Conservation (phyloP, 805 yeast genomes). For the Ogataea pignaliae region DNA sequence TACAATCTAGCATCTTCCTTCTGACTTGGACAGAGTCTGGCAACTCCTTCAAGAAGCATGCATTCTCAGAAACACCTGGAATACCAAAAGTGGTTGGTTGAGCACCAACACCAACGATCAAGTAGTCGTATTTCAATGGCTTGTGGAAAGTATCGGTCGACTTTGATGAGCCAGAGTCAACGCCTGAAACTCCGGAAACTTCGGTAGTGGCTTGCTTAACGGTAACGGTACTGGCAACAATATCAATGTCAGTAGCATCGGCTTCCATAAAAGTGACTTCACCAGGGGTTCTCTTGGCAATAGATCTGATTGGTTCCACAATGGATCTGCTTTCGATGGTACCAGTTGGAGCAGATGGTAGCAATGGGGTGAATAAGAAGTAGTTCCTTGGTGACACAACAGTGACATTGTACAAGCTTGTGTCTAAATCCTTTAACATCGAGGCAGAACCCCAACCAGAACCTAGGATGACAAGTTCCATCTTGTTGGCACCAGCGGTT, state of each 20-base stretch:
- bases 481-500: constrained; percentile 43
- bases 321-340: constrained; percentile 49
- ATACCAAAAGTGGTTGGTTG: constrained; percentile 54
- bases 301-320: constrained; percentile 49
- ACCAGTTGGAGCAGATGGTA: constrained; percentile 54
- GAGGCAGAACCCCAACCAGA: constrained; percentile 58
- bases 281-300: constrained; percentile 45
- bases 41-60: constrained; percentile 48
- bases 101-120: constrained; percentile 55
- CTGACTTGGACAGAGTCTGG: constrained; percentile 46
- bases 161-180: constrained; percentile 38
- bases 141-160: constrained; percentile 36
- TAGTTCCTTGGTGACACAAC: constrained; percentile 53
- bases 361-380: constrained; percentile 51
- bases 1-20: constrained; percentile 44
- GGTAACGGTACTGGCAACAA: constrained; percentile 38
- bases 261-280: constrained; percentile 53
- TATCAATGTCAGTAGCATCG: constrained; percentile 50
- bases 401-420: constrained; percentile 49
- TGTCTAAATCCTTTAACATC: constrained; percentile 48
- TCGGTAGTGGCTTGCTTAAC: constrained; percentile 46
- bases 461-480: constrained; percentile 37
- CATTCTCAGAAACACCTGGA: constrained; percentile 54
- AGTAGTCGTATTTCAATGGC: constrained; percentile 38
- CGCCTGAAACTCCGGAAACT: constrained; percentile 43